Conservation (phyloP, 2,329 filamentous ascomycete species). For the Cercospora sesami region DNA sequence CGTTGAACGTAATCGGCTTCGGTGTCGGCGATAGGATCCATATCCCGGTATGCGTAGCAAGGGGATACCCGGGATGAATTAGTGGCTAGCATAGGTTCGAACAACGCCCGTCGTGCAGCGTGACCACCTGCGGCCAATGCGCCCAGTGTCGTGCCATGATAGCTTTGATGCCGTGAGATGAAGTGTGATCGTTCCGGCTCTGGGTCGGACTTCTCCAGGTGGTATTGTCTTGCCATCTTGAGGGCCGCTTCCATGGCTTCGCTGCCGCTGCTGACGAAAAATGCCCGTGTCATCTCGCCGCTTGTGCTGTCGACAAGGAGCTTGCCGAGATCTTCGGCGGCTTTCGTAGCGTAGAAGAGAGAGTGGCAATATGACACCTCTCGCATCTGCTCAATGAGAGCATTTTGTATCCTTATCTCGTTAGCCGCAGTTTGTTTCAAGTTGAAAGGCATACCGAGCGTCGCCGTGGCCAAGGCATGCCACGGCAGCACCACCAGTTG, state of each 20-base stretch:
- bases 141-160: slow-evolving; percentile 70
- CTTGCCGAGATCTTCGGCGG: slow-evolving; percentile 55
- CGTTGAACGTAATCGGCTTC: slow-evolving; percentile 61
- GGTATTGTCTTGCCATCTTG: slow-evolving; percentile 68
- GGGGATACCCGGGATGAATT: slow-evolving; percentile 62
- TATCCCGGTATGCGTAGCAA: slow-evolving; percentile 64
- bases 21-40: slow-evolving; percentile 35
- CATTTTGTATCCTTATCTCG: slow-evolving; percentile 53
- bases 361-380: slow-evolving; percentile 61
- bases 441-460: slow-evolving; percentile 41
- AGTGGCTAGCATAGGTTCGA: slow-evolving; percentile 58
- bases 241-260: slow-evolving; percentile 69
- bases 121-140: slow-evolving; percentile 66
- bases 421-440: not conserved
- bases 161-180: slow-evolving; percentile 65
- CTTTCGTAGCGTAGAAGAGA: slow-evolving; percentile 57
- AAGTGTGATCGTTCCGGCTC: slow-evolving; percentile 60
- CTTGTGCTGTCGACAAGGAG: slow-evolving; percentile 54
- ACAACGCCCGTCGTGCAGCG: slow-evolving; percentile 59
- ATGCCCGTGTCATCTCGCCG: slow-evolving; percentile 56
- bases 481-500: slow-evolving; percentile 71
- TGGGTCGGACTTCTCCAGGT: slow-evolving; percentile 55
- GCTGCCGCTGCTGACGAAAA: slow-evolving; percentile 60
- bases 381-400: slow-evolving; percentile 60
- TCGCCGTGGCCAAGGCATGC: slow-evolving; percentile 69